Evolutionary conservation across 78 protist species (phyloP).

Genomic region (Dictyostelium purpureum): DNA sequence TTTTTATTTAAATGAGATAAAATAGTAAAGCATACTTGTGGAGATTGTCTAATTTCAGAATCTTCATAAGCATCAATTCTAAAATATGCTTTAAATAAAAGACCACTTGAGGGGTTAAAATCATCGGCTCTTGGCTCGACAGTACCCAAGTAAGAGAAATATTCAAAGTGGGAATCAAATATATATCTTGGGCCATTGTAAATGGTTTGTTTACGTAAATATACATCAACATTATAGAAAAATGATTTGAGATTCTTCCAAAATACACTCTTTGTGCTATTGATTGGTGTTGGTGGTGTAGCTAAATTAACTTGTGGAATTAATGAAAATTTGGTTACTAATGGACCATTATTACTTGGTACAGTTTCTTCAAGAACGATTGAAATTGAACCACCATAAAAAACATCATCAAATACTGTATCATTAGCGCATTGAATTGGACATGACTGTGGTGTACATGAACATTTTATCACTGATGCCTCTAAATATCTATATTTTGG

Average conservation of each 20-base stretch:
- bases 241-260: not conserved
- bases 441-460: not conserved
- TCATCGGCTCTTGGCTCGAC: not conserved
- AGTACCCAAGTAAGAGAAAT: slow-evolving; percentile 6
- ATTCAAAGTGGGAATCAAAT: slow-evolving; percentile 22
- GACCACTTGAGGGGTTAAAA: not conserved
- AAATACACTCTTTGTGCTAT: slow-evolving; percentile 10
- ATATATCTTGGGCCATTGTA: slow-evolving; percentile 56
- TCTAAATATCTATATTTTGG: slow-evolving; percentile 25
- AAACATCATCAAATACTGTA: not conserved
- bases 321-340: not conserved
- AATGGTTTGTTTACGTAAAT: slow-evolving; percentile 14
- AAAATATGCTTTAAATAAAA: slow-evolving; percentile 43
- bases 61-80: slow-evolving; percentile 27
- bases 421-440: not conserved
- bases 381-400: not conserved
- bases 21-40: too few relatives aligned
- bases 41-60: slow-evolving; percentile 38
- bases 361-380: not conserved
- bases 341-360: slow-evolving; percentile 8
- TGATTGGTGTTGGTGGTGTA: not conserved
- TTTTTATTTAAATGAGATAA: too few relatives aligned
- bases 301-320: slow-evolving; percentile 30
- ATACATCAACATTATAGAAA: slow-evolving; percentile 13
- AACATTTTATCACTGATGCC: not conserved